These are phyloP conservation scores for Strombidium stylifer DNA, from an alignment of 73 alveolate species.

Conservation along the genomic window DNA sequence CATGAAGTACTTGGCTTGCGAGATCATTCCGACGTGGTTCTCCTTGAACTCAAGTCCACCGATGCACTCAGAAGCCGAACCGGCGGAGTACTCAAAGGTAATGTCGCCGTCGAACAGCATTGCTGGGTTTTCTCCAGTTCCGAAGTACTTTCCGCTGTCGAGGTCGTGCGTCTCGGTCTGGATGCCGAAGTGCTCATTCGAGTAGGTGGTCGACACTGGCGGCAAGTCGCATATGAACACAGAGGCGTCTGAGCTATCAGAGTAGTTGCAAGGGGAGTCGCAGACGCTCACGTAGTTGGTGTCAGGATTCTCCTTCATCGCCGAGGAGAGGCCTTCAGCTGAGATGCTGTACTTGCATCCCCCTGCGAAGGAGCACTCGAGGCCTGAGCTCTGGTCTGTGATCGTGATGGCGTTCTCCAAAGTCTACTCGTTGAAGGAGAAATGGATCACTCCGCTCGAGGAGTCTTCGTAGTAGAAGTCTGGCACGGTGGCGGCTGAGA, in stretches of 20 bases:
- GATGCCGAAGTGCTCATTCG: slow-evolving; percentile 7
- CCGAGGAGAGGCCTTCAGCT: background rate
- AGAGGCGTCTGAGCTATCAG: background rate
- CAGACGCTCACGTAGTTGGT: slow-evolving; percentile 1
- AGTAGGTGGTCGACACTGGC: slow-evolving; percentile 6
- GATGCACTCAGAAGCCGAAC: slow-evolving; percentile 1
- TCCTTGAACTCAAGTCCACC: background rate
- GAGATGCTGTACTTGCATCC: slow-evolving; percentile 4
- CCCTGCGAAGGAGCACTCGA: slow-evolving; percentile 45
- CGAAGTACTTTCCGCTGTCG: background rate
- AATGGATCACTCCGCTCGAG: too few species aligned
- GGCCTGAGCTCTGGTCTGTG: too few species aligned
- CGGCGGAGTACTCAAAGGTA: background rate
- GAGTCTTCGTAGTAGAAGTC: too few species aligned
- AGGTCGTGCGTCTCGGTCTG: background rate
- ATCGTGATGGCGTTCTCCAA: too few species aligned
- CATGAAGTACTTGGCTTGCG: slow-evolving; percentile 31
- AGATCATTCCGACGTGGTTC: slow-evolving; percentile 13
- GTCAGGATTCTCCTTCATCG: background rate
- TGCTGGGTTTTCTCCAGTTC: background rate
- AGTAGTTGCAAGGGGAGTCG: background rate
- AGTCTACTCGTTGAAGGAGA: too few species aligned
- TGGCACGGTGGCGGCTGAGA: too few species aligned
- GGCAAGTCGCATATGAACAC: background rate
- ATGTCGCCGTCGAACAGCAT: slow-evolving; percentile 1